Conservation (phyloP, 208 protist species). For the Leishmania aethiopica region DNA sequence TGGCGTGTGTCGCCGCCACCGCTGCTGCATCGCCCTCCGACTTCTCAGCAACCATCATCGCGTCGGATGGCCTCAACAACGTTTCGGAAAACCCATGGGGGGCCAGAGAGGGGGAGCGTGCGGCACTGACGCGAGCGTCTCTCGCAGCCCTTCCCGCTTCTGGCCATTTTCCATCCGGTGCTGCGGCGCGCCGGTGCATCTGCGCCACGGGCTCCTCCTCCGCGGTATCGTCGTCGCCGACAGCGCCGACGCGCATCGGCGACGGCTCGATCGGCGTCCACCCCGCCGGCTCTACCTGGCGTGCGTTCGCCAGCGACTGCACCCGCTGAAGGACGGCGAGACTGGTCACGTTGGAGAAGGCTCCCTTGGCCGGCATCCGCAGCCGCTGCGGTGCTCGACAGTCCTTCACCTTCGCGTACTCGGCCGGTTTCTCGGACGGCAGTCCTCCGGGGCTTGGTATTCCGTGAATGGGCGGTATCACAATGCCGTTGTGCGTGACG, state of each 20-base stretch:
- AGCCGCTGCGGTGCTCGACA: background rate
- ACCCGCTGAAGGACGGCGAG: slow-evolving; percentile 28
- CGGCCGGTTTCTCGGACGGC: slow-evolving; percentile 4
- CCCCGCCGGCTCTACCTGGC: slow-evolving; percentile 29
- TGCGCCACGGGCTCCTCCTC: background rate
- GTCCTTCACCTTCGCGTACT: slow-evolving; percentile 17
- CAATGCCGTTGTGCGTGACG: slow-evolving; percentile 14
- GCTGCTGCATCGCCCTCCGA: slow-evolving; percentile 13
- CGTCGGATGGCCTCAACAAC: slow-evolving; percentile 3
- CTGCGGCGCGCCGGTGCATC: too few species aligned
- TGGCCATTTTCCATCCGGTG: too few species aligned
- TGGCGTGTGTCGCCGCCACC: background rate
- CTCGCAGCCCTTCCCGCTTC: too few species aligned
- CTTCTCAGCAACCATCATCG: slow-evolving; percentile 1
- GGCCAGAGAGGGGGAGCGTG: background rate
- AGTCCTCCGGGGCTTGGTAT: slow-evolving; percentile 11
- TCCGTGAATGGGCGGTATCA: slow-evolving; percentile 17
- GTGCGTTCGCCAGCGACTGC: slow-evolving; percentile 12
- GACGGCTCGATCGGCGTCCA: slow-evolving; percentile 19
- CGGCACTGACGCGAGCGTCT: background rate
- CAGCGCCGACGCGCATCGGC: background rate
- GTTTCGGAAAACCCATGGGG: background rate
- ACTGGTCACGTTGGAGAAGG: slow-evolving; percentile 35
- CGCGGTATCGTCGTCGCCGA: background rate
- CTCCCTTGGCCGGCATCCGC: slow-evolving; percentile 22